Conservation (phyloP, 805 yeast species). For the Naumovozyma baii region DNA sequence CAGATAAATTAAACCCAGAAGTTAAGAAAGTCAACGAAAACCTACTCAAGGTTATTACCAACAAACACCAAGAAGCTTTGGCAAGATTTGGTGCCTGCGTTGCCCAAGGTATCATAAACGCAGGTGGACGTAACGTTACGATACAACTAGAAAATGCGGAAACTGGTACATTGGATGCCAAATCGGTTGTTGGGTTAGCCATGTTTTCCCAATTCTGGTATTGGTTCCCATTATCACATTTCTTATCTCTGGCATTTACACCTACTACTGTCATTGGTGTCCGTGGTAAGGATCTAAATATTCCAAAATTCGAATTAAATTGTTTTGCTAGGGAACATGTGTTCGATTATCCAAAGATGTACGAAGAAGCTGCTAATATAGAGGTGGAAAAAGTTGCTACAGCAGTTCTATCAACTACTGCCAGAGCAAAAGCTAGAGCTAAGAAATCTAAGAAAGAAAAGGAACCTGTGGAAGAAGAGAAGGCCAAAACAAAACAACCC, state of each 20-base stretch:
- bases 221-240: conserved; percentile 96
- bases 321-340: conserved; percentile 73
- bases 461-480: conserved; percentile 33
- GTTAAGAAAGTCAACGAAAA: conserved; percentile 68
- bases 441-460: conserved; percentile 49
- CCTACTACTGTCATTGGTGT: conserved; percentile 90
- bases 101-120: conserved; percentile 96
- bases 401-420: conserved; percentile 90
- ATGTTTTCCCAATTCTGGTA: conserved; percentile 93
- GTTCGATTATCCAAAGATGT: conserved; percentile 85
- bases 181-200: conserved; percentile 85
- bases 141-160: conserved; percentile 80
- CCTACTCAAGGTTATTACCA: conserved; percentile 64
- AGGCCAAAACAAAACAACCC: conserved; percentile 28
- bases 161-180: conserved; percentile 81
- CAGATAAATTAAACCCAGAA: conserved; percentile 71
- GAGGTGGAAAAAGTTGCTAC: conserved; percentile 84
- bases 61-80: conserved; percentile 91
- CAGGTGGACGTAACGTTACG: conserved; percentile 97
- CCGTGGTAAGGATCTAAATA: conserved; percentile 62
- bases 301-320: conserved; percentile 72
- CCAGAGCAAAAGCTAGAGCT: conserved; percentile 88
- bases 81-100: conserved; percentile 96
- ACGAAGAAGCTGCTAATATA: conserved; percentile 67
- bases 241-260: conserved; percentile 79